phyloP scores from a whole-genome alignment of 2,329 filamentous ascomycete species.

The Pezicula neosporulosa region DNA sequence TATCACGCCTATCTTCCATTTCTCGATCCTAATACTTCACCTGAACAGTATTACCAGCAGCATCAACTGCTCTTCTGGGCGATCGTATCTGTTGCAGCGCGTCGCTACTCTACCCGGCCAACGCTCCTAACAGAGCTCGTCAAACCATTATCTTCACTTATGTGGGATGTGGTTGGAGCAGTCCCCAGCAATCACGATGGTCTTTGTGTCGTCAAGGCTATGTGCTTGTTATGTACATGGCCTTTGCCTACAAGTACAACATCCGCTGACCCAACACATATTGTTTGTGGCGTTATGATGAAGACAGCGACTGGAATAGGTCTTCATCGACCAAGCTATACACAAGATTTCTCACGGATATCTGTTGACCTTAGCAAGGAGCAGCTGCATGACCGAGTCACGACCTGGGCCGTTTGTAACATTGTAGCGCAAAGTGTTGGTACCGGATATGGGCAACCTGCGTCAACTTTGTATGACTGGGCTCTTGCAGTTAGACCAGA shows the following conservation, averaged over 20 bases:
- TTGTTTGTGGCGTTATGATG: conserved; percentile 77
- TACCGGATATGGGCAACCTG: conserved; percentile 81
- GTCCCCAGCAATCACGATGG: conserved; percentile 67
- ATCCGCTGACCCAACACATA: conserved; percentile 77
- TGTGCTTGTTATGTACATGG: conserved; percentile 79
- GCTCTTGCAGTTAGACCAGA: conserved; percentile 61
- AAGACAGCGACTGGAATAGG: conserved; percentile 82
- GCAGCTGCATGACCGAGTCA: conserved; percentile 73
- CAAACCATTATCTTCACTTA: conserved; percentile 63
- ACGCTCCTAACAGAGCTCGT: conserved; percentile 63
- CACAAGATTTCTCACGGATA: conserved; percentile 77
- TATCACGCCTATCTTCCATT: conserved; percentile 80
- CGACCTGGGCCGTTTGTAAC: conserved; percentile 83
- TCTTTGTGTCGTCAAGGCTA: conserved; percentile 70
- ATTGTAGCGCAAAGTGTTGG: conserved; percentile 78
- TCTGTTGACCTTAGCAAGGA: conserved; percentile 73
- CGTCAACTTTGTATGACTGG: conserved; percentile 74
- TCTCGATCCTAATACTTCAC: conserved; percentile 60
- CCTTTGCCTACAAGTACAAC: conserved; percentile 79
- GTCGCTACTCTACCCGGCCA: conserved; percentile 61
- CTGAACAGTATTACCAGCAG: conserved; percentile 73
- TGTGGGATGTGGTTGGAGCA: conserved; percentile 75
- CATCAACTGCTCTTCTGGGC: conserved; percentile 85
- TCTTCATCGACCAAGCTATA: conserved; percentile 75
- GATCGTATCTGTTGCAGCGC: conserved; percentile 70